phyloP scores from a whole-genome alignment of 306 rosid genomes.

The Fagus sylvatica region DNA sequence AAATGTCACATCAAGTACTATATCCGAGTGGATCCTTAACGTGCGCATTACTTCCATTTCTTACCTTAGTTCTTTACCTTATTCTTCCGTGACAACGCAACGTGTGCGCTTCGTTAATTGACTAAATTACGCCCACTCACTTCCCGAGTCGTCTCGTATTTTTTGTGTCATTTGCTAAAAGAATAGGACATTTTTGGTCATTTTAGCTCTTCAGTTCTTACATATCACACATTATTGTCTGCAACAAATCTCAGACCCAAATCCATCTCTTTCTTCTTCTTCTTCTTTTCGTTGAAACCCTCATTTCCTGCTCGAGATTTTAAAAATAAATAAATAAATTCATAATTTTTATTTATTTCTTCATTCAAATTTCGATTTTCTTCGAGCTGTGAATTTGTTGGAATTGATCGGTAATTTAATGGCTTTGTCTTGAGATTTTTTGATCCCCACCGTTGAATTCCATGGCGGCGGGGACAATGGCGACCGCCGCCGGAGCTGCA shows the following conservation, averaged over 20 bases:
- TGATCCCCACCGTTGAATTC: slow-evolving; percentile 16
- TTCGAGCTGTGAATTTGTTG: neutral
- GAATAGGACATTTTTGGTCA: neutral
- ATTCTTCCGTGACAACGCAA: neutral
- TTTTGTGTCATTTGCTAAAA: neutral
- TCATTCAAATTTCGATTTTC: slow-evolving; percentile 12
- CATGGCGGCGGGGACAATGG: slow-evolving; percentile 97
- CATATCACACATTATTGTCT: neutral
- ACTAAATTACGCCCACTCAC: neutral
- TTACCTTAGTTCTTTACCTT: neutral
- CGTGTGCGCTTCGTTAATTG: neutral
- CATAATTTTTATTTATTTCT: neutral
- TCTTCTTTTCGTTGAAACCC: neutral
- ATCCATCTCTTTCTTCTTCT: neutral
- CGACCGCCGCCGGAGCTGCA: slow-evolving; percentile 91
- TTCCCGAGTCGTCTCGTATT: neutral
- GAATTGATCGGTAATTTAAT: neutral
- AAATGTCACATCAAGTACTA: too few species aligned
- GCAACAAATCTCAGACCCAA: neutral
- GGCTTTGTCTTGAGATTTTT: neutral
- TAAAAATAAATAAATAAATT: neutral
- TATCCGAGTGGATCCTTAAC: slow-evolving; percentile 22
- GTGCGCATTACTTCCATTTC: slow-evolving; percentile 28
- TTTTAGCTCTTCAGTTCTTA: neutral
- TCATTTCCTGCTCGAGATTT: neutral